These are phyloP conservation scores for Pleurotus djamor DNA, from an alignment of 768 basidiomycete species.

Conservation along the genomic window DNA sequence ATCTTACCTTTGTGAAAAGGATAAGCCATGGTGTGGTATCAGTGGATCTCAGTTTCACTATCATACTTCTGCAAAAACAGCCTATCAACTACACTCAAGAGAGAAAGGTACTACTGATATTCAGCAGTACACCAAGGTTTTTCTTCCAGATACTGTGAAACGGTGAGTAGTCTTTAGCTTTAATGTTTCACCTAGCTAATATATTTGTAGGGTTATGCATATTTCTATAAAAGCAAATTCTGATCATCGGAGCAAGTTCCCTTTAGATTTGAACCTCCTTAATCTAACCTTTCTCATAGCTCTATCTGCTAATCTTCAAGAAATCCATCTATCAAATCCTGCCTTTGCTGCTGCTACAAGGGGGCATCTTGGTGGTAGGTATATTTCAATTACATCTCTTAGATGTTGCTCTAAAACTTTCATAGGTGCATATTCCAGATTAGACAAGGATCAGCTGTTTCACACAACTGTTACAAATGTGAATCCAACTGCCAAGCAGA, in stretches of 20 bases:
- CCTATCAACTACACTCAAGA: slow-evolving; percentile 49
- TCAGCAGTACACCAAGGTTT: slow-evolving; percentile 66
- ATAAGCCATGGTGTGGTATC: slow-evolving; percentile 32
- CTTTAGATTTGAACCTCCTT: neutral
- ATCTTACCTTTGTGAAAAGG: slow-evolving; percentile 33
- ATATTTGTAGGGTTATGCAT: slow-evolving; percentile 45
- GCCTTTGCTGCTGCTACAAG: slow-evolving; percentile 50
- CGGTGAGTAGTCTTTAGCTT: slow-evolving; percentile 34
- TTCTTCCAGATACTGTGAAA: slow-evolving; percentile 50
- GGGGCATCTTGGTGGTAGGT: slow-evolving; percentile 50
- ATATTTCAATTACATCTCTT: neutral
- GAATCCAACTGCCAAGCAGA: slow-evolving; percentile 77
- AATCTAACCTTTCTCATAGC: slow-evolving; percentile 24
- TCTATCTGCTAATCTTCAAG: slow-evolving; percentile 40
- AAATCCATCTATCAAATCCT: slow-evolving; percentile 65
- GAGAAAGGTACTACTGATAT: slow-evolving; percentile 42
- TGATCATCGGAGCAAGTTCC: slow-evolving; percentile 57
- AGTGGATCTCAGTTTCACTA: slow-evolving; percentile 16
- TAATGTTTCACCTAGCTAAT: neutral
- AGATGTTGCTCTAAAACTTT: neutral
- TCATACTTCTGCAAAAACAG: slow-evolving; percentile 32
- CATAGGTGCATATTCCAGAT: slow-evolving; percentile 51
- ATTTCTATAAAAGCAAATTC: slow-evolving; percentile 57
- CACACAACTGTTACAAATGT: slow-evolving; percentile 79
- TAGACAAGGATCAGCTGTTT: slow-evolving; percentile 56